Base-by-base conservation (phyloP, 192 early-diverging fungal species). In the Backusella sp. region DNA sequence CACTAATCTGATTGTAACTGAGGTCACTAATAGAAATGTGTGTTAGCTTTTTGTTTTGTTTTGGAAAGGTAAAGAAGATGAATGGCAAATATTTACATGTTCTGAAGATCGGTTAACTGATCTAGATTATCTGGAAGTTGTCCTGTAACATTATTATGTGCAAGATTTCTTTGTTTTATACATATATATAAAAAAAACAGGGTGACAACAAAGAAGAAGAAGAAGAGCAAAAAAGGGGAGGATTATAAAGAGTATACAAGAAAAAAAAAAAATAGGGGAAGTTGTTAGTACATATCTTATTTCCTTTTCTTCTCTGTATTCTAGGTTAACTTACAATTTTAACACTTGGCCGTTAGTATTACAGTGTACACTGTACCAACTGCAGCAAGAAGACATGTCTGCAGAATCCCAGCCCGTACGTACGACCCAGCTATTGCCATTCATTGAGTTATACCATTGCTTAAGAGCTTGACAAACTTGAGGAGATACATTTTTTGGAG, bases 301-400 rank as follows among this genome's bases (percentile, higher is more conserved):
- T 3, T 62, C 23, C 3, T 1, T 14, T 62, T 62, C 56, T 62
- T 62, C 26, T 62, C 12, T 62, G 3, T 49, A 3, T 68, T n/a
- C 77, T 49, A 49, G 46, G 19, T n/a, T 49, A 19, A n/a, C 46
- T 49, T 49, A 82, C 81, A 82, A n/a, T 53, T 75, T 66, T 6
- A 72, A 53, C 11, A 83, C 49, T 68, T 73, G 71, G 14, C 78
- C 82, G 34, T 77, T 30, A 34, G 26, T n/a, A 26, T 68, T 79
- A 70, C 82, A 83, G 17, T 42, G 49, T 41, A 83, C 78, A 15
- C 53, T 66, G 23, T 49, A 42, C 77, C 82, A 83, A 2, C 44
- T 70, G 42, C 82, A 79, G 68, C 82, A 83, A 35, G 71, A 71
- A 37, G 68, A 74, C 78, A 77, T 79, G 65, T 83, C 73, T 32